Evolutionary conservation across 208 protist species (phyloP).

Genomic region (Leptomonas pyrrhocoris): DNA sequence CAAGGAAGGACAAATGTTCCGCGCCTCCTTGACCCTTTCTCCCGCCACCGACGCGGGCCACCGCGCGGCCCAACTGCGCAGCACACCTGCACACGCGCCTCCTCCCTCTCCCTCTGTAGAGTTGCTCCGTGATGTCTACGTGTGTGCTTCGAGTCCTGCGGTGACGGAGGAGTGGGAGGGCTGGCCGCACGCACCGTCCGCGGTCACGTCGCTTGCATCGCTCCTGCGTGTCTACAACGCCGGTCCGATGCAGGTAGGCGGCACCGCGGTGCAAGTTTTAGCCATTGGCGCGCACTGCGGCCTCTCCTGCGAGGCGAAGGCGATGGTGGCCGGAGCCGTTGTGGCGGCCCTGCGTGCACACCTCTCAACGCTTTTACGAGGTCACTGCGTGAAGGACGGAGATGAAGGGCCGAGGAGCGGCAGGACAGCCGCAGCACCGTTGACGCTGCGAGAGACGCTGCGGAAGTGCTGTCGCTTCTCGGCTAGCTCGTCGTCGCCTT

Average conservation of each 20-base stretch:
- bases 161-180: constrained; percentile 38
- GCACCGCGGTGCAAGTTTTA: constrained; percentile 27
- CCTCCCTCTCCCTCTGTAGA: constrained; percentile 4
- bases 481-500: not conserved
- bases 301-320: constrained; percentile 31
- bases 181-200: constrained; percentile 13
- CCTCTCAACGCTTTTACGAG: constrained; percentile 15
- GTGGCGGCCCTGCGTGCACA: constrained; percentile 30
- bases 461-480: constrained; percentile 9
- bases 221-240: constrained; percentile 22
- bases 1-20: too few species aligned
- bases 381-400: too few species aligned
- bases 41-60: not conserved
- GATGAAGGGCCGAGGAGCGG: not conserved
- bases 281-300: constrained; percentile 11
- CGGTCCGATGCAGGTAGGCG: not conserved
- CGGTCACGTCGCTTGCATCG: not conserved
- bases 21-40: too few species aligned
- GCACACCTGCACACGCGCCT: not conserved
- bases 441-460: constrained; percentile 1
- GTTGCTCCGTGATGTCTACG: constrained; percentile 26
- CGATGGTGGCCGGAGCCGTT: constrained; percentile 9
- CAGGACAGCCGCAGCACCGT: not conserved
- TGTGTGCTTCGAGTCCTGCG: constrained; percentile 35
- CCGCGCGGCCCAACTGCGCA: not conserved